Percentiles rank a stretch among this genome's conserved stretches.
These are phyloP conservation scores for Sicyos baderoa DNA, from an alignment of 306 rosid species.

Conservation along the genomic window DNA sequence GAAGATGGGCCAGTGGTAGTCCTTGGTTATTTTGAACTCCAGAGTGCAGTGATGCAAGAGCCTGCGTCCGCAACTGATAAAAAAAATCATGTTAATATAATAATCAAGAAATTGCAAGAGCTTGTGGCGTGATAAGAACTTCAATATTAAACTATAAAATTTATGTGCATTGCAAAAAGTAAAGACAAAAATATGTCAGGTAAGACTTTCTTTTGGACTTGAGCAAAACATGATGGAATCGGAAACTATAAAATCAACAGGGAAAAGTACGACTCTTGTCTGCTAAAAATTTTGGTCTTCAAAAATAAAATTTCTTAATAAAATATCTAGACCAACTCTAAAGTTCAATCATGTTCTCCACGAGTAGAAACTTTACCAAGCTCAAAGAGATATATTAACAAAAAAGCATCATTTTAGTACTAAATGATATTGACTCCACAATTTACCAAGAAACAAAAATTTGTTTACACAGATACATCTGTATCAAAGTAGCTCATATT, in stretches of 20 bases:
- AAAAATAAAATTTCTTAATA: not conserved
- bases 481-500: not conserved
- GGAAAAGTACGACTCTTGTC: not conserved
- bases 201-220: not conserved
- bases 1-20: constrained; percentile 61
- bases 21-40: constrained; percentile 92
- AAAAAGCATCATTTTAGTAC: not conserved
- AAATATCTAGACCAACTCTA: not conserved
- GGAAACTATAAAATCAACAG: not conserved
- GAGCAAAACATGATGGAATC: not conserved
- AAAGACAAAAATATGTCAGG: not conserved
- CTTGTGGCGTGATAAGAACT: not conserved
- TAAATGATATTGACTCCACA: not conserved
- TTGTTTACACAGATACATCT: not conserved
- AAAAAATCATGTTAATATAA: constrained; percentile 1
- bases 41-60: constrained; percentile 87
- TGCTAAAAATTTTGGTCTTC: not conserved
- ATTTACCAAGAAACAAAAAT: not conserved
- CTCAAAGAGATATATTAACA: not conserved
- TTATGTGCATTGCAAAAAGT: not conserved
- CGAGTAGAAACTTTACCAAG: not conserved
- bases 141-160: not conserved
- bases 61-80: constrained; percentile 81
- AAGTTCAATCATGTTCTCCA: not conserved
- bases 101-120: not conserved